These are phyloP conservation scores for Sarocladiaceae sp. DNA, from an alignment of 2,329 filamentous ascomycete genomes.

Conservation along the genomic window DNA sequence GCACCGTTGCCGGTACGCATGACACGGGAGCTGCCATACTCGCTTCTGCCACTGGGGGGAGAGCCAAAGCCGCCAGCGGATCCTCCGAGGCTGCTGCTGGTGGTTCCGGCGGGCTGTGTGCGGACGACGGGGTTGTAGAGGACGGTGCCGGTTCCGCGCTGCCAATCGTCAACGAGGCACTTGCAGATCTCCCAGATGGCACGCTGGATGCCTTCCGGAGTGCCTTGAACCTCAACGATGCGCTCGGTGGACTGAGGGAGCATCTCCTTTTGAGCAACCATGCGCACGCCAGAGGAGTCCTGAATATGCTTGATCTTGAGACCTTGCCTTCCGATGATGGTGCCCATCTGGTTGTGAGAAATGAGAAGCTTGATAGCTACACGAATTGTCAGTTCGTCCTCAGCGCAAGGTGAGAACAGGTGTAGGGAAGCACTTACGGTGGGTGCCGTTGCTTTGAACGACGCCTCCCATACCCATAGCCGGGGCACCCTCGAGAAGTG, in stretches of 20 bases:
- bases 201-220: constrained; percentile 89
- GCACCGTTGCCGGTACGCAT: constrained; percentile 96
- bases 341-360: constrained; percentile 99
- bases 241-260: constrained; percentile 96
- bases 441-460: constrained; percentile 80
- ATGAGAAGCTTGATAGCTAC: constrained; percentile 94
- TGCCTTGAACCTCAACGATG: constrained; percentile 94
- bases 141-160: constrained; percentile 92
- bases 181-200: constrained; percentile 99
- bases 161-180: constrained; percentile 95
- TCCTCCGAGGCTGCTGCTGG: constrained; percentile 29
- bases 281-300: constrained; percentile 90
- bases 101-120: constrained; percentile 58
- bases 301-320: constrained; percentile 99
- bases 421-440: constrained; percentile 54
- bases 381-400: constrained; percentile 14
- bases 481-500: constrained; percentile 86
- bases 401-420: background rate
- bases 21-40: constrained; percentile 62
- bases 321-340: constrained; percentile 93
- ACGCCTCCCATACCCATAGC: constrained; percentile 94
- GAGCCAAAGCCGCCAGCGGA: constrained; percentile 21
- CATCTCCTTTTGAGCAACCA: constrained; percentile 99
- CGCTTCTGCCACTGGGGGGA: constrained; percentile 32
- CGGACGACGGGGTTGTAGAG: constrained; percentile 95